phyloP scores from a whole-genome alignment of 345 rosid species.

The Moricandia arvensis region DNA sequence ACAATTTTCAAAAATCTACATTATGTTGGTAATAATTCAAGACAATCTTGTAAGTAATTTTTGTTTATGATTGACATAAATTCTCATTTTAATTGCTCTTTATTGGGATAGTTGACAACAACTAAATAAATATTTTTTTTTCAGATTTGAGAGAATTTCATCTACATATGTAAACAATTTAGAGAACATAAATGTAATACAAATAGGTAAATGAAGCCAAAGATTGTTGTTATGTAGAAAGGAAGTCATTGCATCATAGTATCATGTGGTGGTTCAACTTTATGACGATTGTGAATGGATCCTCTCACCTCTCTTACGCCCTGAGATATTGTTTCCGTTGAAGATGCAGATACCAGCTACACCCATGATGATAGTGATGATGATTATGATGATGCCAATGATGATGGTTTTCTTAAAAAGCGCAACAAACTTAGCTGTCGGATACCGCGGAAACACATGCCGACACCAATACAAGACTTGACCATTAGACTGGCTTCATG shows the following conservation, averaged over 20 bases:
- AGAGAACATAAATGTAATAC: background rate
- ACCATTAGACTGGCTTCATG: background rate
- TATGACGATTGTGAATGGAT: constrained; percentile 17
- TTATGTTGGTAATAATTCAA: background rate
- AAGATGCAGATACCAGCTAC: background rate
- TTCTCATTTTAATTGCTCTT: background rate
- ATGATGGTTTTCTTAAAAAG: background rate
- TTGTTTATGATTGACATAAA: background rate
- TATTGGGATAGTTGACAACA: background rate
- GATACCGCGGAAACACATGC: background rate
- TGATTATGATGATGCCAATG: background rate
- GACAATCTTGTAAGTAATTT: background rate
- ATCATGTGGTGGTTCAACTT: constrained; percentile 22
- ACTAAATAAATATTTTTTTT: background rate
- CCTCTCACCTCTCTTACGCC: background rate
- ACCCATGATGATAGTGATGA: background rate
- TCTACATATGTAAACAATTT: background rate
- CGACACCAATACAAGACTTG: background rate
- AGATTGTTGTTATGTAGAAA: constrained; percentile 24
- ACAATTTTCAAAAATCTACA: background rate
- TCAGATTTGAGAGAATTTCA: background rate
- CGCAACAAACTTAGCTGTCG: background rate
- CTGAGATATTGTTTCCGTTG: background rate
- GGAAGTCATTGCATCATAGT: constrained; percentile 25
- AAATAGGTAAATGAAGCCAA: constrained; percentile 29